Base-by-base conservation (phyloP, 306 rosid genomes). In the Cicer bijugum region DNA sequence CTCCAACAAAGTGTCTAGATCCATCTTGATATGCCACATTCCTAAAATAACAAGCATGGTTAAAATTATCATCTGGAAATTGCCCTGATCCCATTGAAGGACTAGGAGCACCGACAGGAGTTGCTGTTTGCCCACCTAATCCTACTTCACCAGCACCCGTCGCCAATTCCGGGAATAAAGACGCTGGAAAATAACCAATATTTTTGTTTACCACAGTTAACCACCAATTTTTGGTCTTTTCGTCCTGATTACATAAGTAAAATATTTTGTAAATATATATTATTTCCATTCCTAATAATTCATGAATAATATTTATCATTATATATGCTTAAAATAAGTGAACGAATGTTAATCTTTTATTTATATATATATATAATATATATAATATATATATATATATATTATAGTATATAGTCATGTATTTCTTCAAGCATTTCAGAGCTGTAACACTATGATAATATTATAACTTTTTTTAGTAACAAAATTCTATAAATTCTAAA, bases 21-120 rank as follows among this genome's bases (percentile, higher is more conserved):
- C 0, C 2, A 39, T 51, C 2, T 0, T 4, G n/a, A 78, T 1
- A 40, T 0, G 19, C 1, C 6, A 61, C 28, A 0, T 12, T 2
- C 3, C 8, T 47, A 48, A 77, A 77, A 39, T 77, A 69, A n/a
- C 52, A 17, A 37, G 59, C 42, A 51, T 52, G 15, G 3, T 0
- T 0, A 8, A 43, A 16, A 6, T 43, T 9, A 0, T 1, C 6
- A 12, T 62, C 28, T 0, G 43, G 59, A 12, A 62, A 11, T 4
- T 2, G 3, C 23, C 77, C 82, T 0, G 76, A 38, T 2, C 82
- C 72, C 76, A 70, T 69, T 50, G 4, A 39, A 50, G 82, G 71
- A 50, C 38, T 48, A 0, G 9, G 20, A 15, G 0, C 2, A 11
- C 51, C 47, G 1, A 1, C 0, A 46, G 23, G 2, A 37, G 71